Conservation (phyloP, 495 filamentous ascomycete species). For the Tuber aestivum region DNA sequence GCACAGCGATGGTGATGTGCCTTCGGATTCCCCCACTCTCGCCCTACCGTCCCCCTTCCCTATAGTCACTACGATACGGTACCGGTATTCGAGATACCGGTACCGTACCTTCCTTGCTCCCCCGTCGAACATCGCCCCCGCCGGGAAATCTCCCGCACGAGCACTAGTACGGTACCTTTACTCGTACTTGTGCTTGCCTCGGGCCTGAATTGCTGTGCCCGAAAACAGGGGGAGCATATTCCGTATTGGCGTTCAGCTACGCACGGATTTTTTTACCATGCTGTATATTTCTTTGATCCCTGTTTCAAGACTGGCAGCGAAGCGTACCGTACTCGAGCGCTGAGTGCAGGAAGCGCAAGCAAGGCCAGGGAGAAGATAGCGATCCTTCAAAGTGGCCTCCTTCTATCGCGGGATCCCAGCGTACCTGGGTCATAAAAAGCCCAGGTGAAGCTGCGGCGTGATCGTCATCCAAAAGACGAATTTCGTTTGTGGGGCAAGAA, state of each 20-base stretch:
- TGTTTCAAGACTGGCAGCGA: background rate
- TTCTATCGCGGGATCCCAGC: background rate
- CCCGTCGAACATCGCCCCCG: background rate
- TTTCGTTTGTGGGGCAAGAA: too few species aligned
- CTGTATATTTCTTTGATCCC: background rate
- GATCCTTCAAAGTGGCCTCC: background rate
- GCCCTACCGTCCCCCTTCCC: background rate
- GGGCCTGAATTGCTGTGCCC: background rate
- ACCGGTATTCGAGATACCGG: too few species aligned
- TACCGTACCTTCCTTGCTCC: background rate
- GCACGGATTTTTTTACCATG: background rate
- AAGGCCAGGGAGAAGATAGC: background rate
- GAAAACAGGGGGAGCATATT: background rate
- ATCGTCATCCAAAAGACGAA: background rate
- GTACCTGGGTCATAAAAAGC: background rate
- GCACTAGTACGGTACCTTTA: too few species aligned
- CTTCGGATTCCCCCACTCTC: background rate
- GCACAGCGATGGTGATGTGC: background rate
- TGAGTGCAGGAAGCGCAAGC: background rate
- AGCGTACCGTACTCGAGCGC: background rate
- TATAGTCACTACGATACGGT: background rate
- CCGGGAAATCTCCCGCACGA: background rate
- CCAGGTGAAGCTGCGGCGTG: background rate
- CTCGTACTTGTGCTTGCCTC: too few species aligned
- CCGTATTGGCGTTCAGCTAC: background rate